Conservation (phyloP, 345 rosid genomes). For the Stellera chamaejasme region DNA sequence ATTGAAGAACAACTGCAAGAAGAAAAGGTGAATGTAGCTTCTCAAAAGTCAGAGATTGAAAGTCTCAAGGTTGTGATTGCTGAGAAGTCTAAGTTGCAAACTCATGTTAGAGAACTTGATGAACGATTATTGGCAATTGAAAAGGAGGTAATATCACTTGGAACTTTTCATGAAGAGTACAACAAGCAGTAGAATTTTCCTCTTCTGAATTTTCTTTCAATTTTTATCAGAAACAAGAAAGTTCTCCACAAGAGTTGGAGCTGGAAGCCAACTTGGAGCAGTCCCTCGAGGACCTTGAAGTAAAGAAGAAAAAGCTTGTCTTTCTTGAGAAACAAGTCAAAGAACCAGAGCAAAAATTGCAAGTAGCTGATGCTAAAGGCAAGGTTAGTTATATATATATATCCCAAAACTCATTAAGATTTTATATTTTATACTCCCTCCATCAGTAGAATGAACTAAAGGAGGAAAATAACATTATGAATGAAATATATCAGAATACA, state of each 20-base stretch:
- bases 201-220: neutral
- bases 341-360: no score
- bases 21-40: slow-evolving; percentile 34
- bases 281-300: slow-evolving; percentile 3
- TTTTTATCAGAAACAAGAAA: slow-evolving; percentile 38
- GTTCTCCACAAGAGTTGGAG: slow-evolving; percentile 42
- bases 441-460: no score
- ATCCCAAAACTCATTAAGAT: no score
- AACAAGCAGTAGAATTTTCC: no score
- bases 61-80: slow-evolving; percentile 35
- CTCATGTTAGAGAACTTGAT: slow-evolving; percentile 54
- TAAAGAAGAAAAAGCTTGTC: no score
- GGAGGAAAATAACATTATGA: no score
- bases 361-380: no score
- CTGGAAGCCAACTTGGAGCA: slow-evolving; percentile 44
- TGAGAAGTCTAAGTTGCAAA: slow-evolving; percentile 44
- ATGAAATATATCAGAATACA: no score
- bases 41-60: slow-evolving; percentile 36
- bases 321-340: no score
- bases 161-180: no score
- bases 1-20: slow-evolving; percentile 52
- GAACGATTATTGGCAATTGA: slow-evolving; percentile 33
- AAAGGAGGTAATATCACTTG: slow-evolving; percentile 35
- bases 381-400: no score
- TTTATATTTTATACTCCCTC: no score